Evolutionary conservation across 1,284 basidiomycete species (phyloP).

Genomic region (Moesziomyces globuligerus): DNA sequence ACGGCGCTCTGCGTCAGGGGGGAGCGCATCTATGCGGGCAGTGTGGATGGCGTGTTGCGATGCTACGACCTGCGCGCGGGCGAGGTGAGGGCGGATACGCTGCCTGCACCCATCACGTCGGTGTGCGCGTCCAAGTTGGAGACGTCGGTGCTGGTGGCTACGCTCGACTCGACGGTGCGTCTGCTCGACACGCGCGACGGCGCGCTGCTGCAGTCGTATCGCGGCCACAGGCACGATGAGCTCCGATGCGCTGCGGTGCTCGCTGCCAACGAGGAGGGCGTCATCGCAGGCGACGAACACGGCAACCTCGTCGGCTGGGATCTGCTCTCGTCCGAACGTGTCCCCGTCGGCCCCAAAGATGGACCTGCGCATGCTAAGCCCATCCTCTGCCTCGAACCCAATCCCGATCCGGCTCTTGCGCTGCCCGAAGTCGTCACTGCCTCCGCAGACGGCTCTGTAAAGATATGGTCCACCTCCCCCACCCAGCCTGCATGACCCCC

Average conservation of each 20-base stretch:
- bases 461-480: constrained; percentile 47
- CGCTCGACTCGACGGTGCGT: constrained; percentile 83
- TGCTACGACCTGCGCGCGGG: constrained; percentile 94
- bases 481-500: no score
- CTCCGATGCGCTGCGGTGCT: constrained; percentile 87
- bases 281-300: constrained; percentile 88
- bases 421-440: constrained; percentile 79
- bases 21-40: constrained; percentile 75
- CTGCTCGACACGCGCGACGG: constrained; percentile 87
- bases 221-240: constrained; percentile 77
- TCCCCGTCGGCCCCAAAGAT: constrained; percentile 70
- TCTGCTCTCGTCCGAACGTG: constrained; percentile 71
- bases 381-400: constrained; percentile 89
- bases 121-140: constrained; percentile 76
- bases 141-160: constrained; percentile 81
- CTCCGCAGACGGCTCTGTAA: constrained; percentile 73
- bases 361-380: constrained; percentile 82
- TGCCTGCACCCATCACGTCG: constrained; percentile 80
- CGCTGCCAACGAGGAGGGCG: constrained; percentile 77
- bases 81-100: constrained; percentile 83
- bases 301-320: constrained; percentile 92
- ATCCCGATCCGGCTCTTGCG: constrained; percentile 70
- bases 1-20: constrained; percentile 71
- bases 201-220: constrained; percentile 84
- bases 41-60: constrained; percentile 88